Evolutionary conservation across 352 stramenopile genomes (phyloP), one percentile per base, ranked within the genome.

Genomic region (Phytophthora sp.): DNA sequence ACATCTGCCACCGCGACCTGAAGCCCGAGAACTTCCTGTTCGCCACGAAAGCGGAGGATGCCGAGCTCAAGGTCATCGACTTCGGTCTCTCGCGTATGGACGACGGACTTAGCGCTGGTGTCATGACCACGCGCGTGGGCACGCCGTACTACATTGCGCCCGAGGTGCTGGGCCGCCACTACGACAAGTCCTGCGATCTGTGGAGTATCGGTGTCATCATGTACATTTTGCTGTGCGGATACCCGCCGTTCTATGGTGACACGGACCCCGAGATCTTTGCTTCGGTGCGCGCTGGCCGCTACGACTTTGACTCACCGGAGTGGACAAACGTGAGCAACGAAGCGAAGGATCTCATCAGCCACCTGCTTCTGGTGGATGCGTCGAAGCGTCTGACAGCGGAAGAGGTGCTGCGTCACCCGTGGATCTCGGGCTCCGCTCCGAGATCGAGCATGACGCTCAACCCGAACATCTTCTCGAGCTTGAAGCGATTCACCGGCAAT

Each of bases 11-110:
- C 71, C 87, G 96, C 24, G 97, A 99, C 73, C 82, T 99, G 35
- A 99, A 99, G 81, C 86, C 98, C 1, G 96, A 99, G 66, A 98
- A 99, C 70, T 98, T 98, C 54, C 55, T 99, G 26, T 98, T 99
- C 48, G 90, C 90, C 43, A 95, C 92, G 13, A 69, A 87, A 24
- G 90, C 90, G 12, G 91, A 97, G 44, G 84, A 97, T 54, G 81
- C 90, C 3, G 85, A 97, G 66, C 82, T 99, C 31, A 99, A 99
- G 77, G 96, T 99, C 66, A 99, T 99, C 69, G 97, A 99, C 79
- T 99, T 99, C 82, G 97, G 97, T 11, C 84, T 99, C 13, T 96
- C 89, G 26, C 87, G 88, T 28, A 97, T 97, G 77, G 88, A 98
- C 58, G 89, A 97, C 23, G 86, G 82, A 0, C 74, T 92, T 17